These are phyloP conservation scores for Erysimum cheiri DNA, from an alignment of 441 rosid species.

Conservation along the genomic window DNA sequence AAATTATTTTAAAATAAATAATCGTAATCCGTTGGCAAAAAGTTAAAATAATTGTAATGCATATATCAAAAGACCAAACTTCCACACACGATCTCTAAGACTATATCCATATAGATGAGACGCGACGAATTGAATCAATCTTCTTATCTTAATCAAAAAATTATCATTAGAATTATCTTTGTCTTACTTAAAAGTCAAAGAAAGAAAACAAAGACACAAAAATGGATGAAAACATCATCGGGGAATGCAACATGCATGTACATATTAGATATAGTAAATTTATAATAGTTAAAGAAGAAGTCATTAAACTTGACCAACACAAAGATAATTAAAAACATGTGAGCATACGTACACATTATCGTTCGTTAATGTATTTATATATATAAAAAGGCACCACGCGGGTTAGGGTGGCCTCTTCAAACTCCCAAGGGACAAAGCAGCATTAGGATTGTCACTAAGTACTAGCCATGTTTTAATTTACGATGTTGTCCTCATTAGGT, in stretches of 20 bases:
- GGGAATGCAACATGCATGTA: slow-evolving; percentile 45
- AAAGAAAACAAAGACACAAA: slow-evolving; percentile 10
- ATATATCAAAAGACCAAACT: slow-evolving; percentile 29
- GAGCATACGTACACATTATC: slow-evolving; percentile 38
- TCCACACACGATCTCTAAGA: slow-evolving; percentile 39
- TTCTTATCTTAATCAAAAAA: slow-evolving; percentile 17
- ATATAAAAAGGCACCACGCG: slow-evolving; percentile 25
- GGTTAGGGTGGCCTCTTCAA: slow-evolving; percentile 31
- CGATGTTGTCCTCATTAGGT: background rate
- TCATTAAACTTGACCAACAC: slow-evolving; percentile 36
- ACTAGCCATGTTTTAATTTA: slow-evolving; percentile 24
- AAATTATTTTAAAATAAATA: background rate
- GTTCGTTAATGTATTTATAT: slow-evolving; percentile 14
- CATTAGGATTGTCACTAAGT: slow-evolving; percentile 27
- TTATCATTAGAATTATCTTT: slow-evolving; percentile 4
- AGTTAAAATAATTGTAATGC: background rate
- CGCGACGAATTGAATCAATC: slow-evolving; percentile 22
- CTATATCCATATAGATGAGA: slow-evolving; percentile 18
- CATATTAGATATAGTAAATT: slow-evolving; percentile 21
- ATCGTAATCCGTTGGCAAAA: background rate
- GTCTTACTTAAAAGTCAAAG: slow-evolving; percentile 26
- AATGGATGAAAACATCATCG: slow-evolving; percentile 25
- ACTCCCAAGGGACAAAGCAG: slow-evolving; percentile 39
- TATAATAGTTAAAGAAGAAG: slow-evolving; percentile 17
- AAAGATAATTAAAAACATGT: slow-evolving; percentile 33